Percentiles rank a stretch among this genome's conserved stretches.
These are phyloP conservation scores for Bertia moriformis DNA, from an alignment of 2,329 filamentous ascomycete species.

Conservation along the genomic window DNA sequence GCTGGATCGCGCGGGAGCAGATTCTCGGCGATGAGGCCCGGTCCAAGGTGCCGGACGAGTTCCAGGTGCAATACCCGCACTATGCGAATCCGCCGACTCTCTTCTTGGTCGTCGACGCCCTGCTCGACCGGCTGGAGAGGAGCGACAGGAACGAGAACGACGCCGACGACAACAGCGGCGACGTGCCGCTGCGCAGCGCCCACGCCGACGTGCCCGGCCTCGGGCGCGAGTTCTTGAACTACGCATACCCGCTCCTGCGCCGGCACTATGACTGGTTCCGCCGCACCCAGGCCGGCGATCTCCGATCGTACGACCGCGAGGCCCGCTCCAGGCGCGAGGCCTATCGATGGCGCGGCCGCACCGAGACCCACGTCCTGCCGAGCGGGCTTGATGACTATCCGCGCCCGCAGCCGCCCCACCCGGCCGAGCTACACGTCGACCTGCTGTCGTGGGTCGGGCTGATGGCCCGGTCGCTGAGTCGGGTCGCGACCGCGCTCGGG, in stretches of 20 bases:
- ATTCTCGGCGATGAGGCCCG: conserved; percentile 84
- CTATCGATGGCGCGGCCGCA: conserved; percentile 89
- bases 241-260: conserved; percentile 73
- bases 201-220: conserved; percentile 55
- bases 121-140: conserved; percentile 62
- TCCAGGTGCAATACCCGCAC: conserved; percentile 90
- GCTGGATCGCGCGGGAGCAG: conserved; percentile 94
- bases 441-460: conserved; percentile 95
- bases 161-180: conserved; percentile 25
- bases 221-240: conserved; percentile 56
- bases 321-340: conserved; percentile 77
- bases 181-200: conserved; percentile 38
- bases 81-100: conserved; percentile 94
- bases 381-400: conserved; percentile 95
- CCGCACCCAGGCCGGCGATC: conserved; percentile 75
- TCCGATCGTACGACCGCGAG: conserved; percentile 80
- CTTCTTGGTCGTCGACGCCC: conserved; percentile 74
- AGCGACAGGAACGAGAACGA: conserved; percentile 29
- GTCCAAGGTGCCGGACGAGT: conserved; percentile 85
- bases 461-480: conserved; percentile 75
- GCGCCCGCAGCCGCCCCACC: conserved; percentile 80
- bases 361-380: conserved; percentile 72
- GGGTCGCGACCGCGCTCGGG: conserved; percentile 63
- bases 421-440: conserved; percentile 88
- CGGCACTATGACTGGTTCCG: conserved; percentile 92